phyloP scores from a whole-genome alignment of 257 asterid species.

The Fraxinus anomala region DNA sequence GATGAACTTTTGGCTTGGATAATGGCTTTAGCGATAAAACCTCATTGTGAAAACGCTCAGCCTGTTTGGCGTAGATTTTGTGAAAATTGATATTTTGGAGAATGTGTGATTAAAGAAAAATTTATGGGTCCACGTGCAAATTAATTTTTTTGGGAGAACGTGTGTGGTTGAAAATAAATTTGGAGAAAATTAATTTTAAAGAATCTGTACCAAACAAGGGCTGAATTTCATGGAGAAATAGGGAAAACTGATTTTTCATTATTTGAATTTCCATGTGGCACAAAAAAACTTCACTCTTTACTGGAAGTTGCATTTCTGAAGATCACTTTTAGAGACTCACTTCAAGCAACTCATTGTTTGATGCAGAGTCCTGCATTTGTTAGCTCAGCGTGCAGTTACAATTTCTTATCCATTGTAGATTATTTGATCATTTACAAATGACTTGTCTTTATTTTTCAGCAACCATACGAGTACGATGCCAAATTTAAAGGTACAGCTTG shows the following conservation, averaged over 20 bases:
- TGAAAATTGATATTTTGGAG: too few species aligned
- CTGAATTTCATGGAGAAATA: not conserved
- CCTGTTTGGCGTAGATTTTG: too few species aligned
- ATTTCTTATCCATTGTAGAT: not conserved
- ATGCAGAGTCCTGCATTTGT: not conserved
- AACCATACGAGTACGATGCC: conserved; percentile 96
- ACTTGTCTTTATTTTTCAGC: conserved; percentile 48
- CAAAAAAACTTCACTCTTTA: not conserved
- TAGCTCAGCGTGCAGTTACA: not conserved
- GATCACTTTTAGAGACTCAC: not conserved
- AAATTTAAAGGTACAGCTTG: conserved; percentile 79
- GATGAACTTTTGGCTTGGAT: not conserved
- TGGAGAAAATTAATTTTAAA: too few species aligned
- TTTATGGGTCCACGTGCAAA: too few species aligned
- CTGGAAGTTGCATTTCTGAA: not conserved
- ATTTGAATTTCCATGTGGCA: not conserved
- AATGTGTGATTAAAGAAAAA: too few species aligned
- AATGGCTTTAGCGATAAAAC: not conserved
- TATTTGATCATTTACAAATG: not conserved
- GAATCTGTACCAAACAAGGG: too few species aligned
- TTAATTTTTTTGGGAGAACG: too few species aligned
- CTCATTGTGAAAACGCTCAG: not conserved
- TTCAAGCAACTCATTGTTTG: not conserved
- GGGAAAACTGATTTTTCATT: not conserved
- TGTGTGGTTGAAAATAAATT: too few species aligned